Base-by-base conservation (phyloP, 495 filamentous ascomycete genomes). In the Penicillium paradoxum region DNA sequence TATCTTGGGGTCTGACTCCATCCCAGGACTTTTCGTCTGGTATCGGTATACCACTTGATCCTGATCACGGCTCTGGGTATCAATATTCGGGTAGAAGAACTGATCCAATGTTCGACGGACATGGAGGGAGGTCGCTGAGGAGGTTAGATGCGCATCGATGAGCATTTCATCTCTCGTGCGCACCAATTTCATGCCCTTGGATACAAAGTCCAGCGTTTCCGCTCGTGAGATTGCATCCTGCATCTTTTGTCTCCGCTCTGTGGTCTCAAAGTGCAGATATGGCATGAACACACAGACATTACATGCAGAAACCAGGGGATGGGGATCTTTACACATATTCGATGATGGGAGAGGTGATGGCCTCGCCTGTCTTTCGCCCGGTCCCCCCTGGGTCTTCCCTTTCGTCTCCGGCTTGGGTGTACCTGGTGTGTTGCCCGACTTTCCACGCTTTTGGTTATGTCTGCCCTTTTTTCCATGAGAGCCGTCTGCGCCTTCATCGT, bases 11-110 rank as follows among this genome's bases (percentile, higher is more conserved):
- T 85, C 81, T n/a, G 70, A 58, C 1, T 59, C 57, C 11, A 71
- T 59, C 15, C 64, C 64, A 11, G 63, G 60, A 6, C 59, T 62
- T 41, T 68, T 63, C 4, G 69, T 73, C 54, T 76, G 79, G 58
- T 86, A 87, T 4, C 85, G 77, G 56, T 81, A 87, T 2, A 89
- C 83, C 4, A 89, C 84, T 63, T 89, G 85, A 56, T 87, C 84
- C 42, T 76, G 70, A 54, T 89, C 85, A 15, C 85, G 79, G 18
- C 68, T 74, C 51, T 80, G 71, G 0, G 84, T 88, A 58, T 87
- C 83, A 53, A 87, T 87, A 43, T 82, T 83, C 14, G 85, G 83
- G 59, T 87, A 87, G 60, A 82, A 86, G 55, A 81, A 87, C 56
- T 89, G 85, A 59, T 89, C 84, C 0, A 89, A 69, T 5, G 85